Evolutionary conservation across 306 rosid genomes (phyloP), one percentile per base, ranked within the genome.

Genomic region (Quillaja saponaria): DNA sequence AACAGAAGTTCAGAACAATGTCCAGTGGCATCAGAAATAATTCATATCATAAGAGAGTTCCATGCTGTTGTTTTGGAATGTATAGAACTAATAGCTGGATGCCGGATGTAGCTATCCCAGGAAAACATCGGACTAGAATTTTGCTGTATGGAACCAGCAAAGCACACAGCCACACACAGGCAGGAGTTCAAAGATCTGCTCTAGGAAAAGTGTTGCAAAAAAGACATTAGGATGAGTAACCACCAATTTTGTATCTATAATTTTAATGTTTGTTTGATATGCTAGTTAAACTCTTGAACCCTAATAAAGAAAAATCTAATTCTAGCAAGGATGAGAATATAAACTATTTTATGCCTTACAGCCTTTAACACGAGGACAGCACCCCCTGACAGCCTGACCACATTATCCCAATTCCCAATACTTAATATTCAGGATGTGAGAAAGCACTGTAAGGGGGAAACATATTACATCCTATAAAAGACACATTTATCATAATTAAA

Each of bases 201-300:
- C 6, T 8, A 16, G 6, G 42, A 48, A 51, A 38, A 14, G 34
- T 33, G 18, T 34, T 10, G 55, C n/a, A 10, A 20, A 16, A 11
- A 10, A 21, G 68, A 39, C 42, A 37, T 55, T 48, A 38, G 21
- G 35, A 31, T 14, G 13, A 34, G 60, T 52, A 59, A 58, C 61
- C 39, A 45, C 50, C 20, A 5, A 17, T 14, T 44, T 53, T 19
- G 49, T 28, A 38, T 48, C n/a, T 42, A 41, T 39, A 35, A 53
- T 3, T n/a, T n/a, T n/a, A n/a, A n/a, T n/a, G n/a, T 61, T 46
- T 10, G 46, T 42, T 18, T 56, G 10, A 63, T 15, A 56, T 42
- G 15, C 49, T 9, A 15, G 42, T 71, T 49, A 65, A 56, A 50
- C 53, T 65, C 73, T 59, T 41, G 41, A 52, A 39, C 7, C 14